Percentiles rank a stretch among this genome's conserved stretches.
Conservation (phyloP, 768 basidiomycete species). For the Naganishia kalamii region DNA sequence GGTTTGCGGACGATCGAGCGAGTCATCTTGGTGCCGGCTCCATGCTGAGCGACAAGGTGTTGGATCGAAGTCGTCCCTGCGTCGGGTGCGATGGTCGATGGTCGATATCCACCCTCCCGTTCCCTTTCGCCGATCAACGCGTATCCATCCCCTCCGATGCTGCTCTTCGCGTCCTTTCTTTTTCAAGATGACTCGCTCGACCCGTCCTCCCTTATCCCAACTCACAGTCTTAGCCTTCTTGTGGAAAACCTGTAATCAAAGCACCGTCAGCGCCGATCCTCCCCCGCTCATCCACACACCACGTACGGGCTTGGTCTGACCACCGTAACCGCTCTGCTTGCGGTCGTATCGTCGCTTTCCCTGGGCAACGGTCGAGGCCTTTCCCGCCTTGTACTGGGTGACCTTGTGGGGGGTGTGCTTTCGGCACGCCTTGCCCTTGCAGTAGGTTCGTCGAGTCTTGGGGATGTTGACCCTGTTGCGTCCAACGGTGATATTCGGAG, state of each 20-base stretch:
- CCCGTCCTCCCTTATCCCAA: conserved; percentile 1
- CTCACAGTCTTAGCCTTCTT: conserved; percentile 68
- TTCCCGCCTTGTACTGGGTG: conserved; percentile 99
- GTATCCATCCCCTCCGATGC: neutral
- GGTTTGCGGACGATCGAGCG: neutral
- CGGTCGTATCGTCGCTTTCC: conserved; percentile 99
- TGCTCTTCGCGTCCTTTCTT: neutral
- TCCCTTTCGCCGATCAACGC: neutral
- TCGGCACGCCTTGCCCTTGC: conserved; percentile 94
- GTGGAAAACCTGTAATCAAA: conserved; percentile 67
- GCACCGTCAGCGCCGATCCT: neutral
- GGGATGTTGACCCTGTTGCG: conserved; percentile 42
- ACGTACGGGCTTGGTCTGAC: conserved; percentile 89
- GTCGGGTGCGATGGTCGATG: no score
- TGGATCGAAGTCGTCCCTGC: no score
- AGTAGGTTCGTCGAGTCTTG: conserved; percentile 89
- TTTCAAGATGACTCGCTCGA: conserved; percentile 34
- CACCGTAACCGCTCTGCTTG: conserved; percentile 71
- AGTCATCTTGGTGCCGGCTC: neutral
- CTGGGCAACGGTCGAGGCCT: conserved; percentile 94
- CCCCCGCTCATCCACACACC: neutral
- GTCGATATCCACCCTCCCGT: neutral
- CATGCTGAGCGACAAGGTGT: neutral
- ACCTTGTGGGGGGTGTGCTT: conserved; percentile 99
- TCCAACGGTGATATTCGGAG: neutral